Base-by-base conservation (phyloP, 352 stramenopile species). In the Peronospora farinosa region DNA sequence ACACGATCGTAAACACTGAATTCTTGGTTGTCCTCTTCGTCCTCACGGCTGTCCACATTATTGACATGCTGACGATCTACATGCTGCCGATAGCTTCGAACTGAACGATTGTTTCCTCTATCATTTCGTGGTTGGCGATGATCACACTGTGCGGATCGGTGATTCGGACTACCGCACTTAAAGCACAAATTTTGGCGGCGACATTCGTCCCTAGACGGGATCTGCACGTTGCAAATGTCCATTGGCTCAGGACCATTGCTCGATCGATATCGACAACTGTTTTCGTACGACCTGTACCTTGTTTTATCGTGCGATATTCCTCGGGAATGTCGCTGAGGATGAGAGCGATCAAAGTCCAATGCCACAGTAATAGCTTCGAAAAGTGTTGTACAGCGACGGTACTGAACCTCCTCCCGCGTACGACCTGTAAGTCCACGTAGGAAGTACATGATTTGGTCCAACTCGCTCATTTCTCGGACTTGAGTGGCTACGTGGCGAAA, bases 381-480 rank as follows among this genome's bases (percentile, higher is more conserved):
- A 25, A 67, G 32, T 0, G 47, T 65, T 13, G 13, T 48, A 51
- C 52, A 64, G 25, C 46, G 47, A 31, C 48, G 51, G 33, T 67
- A 71, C 41, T 65, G 38, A 44, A 65, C 41, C 56, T 67, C 57
- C 27, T 64, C 43, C 12, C 51, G 47, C n/a, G 37, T 66, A 13
- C 21, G 40, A 32, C 21, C 4, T 11, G 10, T 17, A 45, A 49
- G 30, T 40, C 42, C 42, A 40, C 42, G 28, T 5, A 45, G 32
- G 7, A 57, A 57, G 0, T 41, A 17, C 7, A 32, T 42, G 43
- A 51, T 57, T 13, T 57, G 43, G 41, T 57, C 35, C 4, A 57
- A 1, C 15, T 51, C 35, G 4, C 30, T 21, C 40, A 57, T 47
- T 3, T 57, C 35, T 13, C 43, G 38, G 9, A 51, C 35, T 15